Evolutionary conservation across 2,329 filamentous ascomycete species (phyloP).

Genomic region (Volutella citrinella): DNA sequence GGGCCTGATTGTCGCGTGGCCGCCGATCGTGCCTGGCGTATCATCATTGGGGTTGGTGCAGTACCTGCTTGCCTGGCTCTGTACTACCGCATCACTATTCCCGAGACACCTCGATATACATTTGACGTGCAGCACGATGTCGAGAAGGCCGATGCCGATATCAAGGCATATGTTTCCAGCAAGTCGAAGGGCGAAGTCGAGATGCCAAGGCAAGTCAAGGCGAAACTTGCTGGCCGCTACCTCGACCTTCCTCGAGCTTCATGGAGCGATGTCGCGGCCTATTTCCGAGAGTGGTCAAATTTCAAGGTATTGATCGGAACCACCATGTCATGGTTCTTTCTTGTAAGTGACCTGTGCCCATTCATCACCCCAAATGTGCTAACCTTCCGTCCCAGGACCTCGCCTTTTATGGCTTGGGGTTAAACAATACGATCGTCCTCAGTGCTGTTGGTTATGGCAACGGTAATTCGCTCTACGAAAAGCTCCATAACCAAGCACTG

Average conservation of each 20-base stretch:
- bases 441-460: slow-evolving; percentile 68
- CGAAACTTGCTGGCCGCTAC: slow-evolving; percentile 48
- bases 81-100: slow-evolving; percentile 84
- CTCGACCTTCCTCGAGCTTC: slow-evolving; percentile 67
- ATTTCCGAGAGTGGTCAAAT: slow-evolving; percentile 69
- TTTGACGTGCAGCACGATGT: slow-evolving; percentile 76
- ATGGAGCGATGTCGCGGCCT: slow-evolving; percentile 62
- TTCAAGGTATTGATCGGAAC: slow-evolving; percentile 71
- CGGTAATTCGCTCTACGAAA: slow-evolving; percentile 62
- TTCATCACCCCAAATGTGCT: too few species aligned
- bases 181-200: slow-evolving; percentile 47
- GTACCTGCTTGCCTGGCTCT: slow-evolving; percentile 74
- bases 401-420: slow-evolving; percentile 66
- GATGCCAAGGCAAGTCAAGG: slow-evolving; percentile 46
- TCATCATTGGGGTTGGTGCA: slow-evolving; percentile 76
- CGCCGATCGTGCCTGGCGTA: slow-evolving; percentile 78
- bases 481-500: slow-evolving; percentile 68
- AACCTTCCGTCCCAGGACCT: slow-evolving; percentile 47
- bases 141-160: slow-evolving; percentile 71
- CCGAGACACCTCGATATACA: slow-evolving; percentile 80
- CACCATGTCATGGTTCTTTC: slow-evolving; percentile 77
- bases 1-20: slow-evolving; percentile 62
- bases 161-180: slow-evolving; percentile 56
- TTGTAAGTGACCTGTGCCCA: too few species aligned
- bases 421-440: slow-evolving; percentile 75